Conservation (phyloP, 2,329 filamentous ascomycete genomes). For the Fusarium sublunatum region DNA sequence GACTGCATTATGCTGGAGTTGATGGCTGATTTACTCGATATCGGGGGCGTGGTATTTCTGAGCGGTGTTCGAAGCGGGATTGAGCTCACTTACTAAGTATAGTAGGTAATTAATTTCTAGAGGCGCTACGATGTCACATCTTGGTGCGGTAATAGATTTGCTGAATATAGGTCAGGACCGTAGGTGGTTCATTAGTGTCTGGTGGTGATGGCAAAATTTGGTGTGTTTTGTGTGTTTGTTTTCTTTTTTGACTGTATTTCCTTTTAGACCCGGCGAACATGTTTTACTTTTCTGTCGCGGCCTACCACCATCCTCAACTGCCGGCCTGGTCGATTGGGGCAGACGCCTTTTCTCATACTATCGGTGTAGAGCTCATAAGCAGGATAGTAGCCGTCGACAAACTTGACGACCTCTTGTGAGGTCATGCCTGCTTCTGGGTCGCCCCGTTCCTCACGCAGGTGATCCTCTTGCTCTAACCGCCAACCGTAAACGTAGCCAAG, state of each 20-base stretch:
- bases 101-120: constrained; percentile 13
- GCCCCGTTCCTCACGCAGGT: constrained; percentile 73
- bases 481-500: constrained; percentile 83
- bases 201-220: constrained; percentile 19
- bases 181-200: constrained; percentile 37
- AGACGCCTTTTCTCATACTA: constrained; percentile 67
- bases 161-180: constrained; percentile 34
- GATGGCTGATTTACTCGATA: constrained; percentile 33
- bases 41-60: constrained; percentile 24
- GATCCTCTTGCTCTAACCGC: constrained; percentile 83
- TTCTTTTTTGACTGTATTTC: constrained; percentile 2
- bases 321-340: constrained; percentile 60
- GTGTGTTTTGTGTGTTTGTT: constrained; percentile 1
- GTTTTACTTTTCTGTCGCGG: constrained; percentile 68
- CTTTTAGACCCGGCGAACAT: constrained; percentile 61
- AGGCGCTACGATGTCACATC: constrained; percentile 33
- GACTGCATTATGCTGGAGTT: constrained; percentile 46
- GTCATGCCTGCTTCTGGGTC: constrained; percentile 75
- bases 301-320: constrained; percentile 73
- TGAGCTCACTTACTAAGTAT: constrained; percentile 27
- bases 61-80: constrained; percentile 33
- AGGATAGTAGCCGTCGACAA: constrained; percentile 77
- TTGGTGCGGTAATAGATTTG: constrained; percentile 12
- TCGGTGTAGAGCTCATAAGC: constrained; percentile 77
- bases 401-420: constrained; percentile 79